Percentiles rank a stretch among this genome's conserved stretches.
These are phyloP conservation scores for Dentipellis sp. DNA, from an alignment of 768 basidiomycete species.

Conservation along the genomic window DNA sequence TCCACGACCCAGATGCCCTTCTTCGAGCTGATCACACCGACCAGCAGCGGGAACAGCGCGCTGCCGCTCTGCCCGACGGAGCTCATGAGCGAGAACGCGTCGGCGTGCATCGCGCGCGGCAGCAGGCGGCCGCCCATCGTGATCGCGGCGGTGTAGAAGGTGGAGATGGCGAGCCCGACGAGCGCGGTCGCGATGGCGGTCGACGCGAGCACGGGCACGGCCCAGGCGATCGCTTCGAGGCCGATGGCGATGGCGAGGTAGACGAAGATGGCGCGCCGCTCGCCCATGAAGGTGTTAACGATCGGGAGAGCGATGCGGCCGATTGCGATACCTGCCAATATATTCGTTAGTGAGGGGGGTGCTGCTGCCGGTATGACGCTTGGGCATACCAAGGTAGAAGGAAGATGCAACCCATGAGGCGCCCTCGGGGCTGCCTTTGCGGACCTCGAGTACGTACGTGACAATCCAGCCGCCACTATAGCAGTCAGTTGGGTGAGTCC, in stretches of 20 bases:
- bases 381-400: constrained; percentile 19
- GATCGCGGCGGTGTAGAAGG: constrained; percentile 21
- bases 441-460: constrained; percentile 19
- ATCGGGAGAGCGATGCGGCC: constrained; percentile 20
- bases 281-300: constrained; percentile 20
- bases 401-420: constrained; percentile 22
- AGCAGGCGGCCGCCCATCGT: constrained; percentile 17
- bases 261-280: constrained; percentile 20
- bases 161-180: constrained; percentile 23
- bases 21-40: constrained; percentile 21
- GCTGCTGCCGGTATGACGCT: background rate
- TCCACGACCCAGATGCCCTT: constrained; percentile 22
- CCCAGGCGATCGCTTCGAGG: constrained; percentile 19
- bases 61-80: constrained; percentile 22
- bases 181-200: constrained; percentile 21
- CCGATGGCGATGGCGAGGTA: constrained; percentile 21
- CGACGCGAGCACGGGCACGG: constrained; percentile 16
- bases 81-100: constrained; percentile 21
- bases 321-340: constrained; percentile 16
- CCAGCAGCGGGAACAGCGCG: constrained; percentile 20
- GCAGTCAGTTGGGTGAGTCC: background rate
- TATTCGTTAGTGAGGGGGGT: background rate
- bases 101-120: constrained; percentile 20
- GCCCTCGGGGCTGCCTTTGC: constrained; percentile 19
- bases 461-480: constrained; percentile 23